Conservation (phyloP, 345 rosid genomes). For the Ricinus communis region DNA sequence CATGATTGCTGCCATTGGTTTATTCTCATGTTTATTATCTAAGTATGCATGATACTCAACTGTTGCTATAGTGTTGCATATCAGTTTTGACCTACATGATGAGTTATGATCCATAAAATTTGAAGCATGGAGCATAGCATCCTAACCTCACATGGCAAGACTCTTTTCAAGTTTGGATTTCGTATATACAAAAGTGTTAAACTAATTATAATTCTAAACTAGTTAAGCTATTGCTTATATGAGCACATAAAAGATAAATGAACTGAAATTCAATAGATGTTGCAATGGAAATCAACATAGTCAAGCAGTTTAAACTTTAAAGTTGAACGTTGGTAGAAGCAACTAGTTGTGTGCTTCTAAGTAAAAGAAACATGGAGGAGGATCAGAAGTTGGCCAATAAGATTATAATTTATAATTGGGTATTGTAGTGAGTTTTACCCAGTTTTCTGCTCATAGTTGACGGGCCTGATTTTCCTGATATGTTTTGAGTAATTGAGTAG, state of each 20-base stretch:
- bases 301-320: not conserved
- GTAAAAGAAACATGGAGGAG: not conserved
- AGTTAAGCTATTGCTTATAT: not conserved
- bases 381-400: not conserved
- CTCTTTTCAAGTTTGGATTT: not conserved
- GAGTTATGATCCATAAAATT: not conserved
- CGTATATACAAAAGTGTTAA: not conserved
- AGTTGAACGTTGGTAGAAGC: not conserved
- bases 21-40: slow-evolving; percentile 1
- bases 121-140: not conserved
- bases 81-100: not conserved
- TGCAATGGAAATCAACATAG: not conserved
- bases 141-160: not conserved
- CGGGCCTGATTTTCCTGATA: no score
- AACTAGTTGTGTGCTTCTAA: not conserved
- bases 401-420: not conserved
- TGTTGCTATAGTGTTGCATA: not conserved
- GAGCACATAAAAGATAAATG: not conserved
- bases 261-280: not conserved
- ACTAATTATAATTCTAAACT: not conserved
- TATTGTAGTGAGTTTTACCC: not conserved
- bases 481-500: no score
- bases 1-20: not conserved
- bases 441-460: not conserved
- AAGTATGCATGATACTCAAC: not conserved